A percentile compares a stretch with the other conserved stretches of the same genome.
Evolutionary conservation across 2,329 filamentous ascomycete species (phyloP).

Genomic region (Trichothecium roseum): DNA sequence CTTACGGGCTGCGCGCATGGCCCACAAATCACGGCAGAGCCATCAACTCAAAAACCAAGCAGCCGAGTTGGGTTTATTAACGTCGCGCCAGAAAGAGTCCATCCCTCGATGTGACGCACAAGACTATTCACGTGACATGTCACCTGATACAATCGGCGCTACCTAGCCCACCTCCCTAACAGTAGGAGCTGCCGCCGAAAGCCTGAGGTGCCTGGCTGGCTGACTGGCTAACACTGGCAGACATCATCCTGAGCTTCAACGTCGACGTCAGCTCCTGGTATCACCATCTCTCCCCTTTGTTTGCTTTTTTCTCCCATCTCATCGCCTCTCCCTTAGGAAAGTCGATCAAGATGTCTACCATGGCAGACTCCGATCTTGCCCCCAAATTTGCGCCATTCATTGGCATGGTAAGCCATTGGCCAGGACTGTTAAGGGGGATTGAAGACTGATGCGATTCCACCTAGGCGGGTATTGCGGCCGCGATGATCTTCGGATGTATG

Average conservation of each 20-base stretch:
- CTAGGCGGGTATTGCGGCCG: slow-evolving; percentile 66
- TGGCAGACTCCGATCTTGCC: slow-evolving; percentile 48
- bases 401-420: slow-evolving; percentile 59
- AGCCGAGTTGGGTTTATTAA: too few relatives aligned
- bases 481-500: slow-evolving; percentile 80
- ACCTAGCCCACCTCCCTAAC: too few relatives aligned
- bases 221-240: background rate
- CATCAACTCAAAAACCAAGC: too few relatives aligned
- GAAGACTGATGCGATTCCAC: slow-evolving; percentile 12
- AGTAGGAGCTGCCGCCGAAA: background rate
- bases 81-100: too few relatives aligned
- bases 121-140: too few relatives aligned
- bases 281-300: slow-evolving; percentile 1
- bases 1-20: too few relatives aligned
- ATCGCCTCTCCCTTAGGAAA: slow-evolving; percentile 1
- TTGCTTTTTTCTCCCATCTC: slow-evolving; percentile 9
- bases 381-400: slow-evolving; percentile 83
- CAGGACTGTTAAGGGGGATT: background rate
- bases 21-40: too few relatives aligned
- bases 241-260: background rate
- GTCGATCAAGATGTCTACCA: slow-evolving; percentile 21
- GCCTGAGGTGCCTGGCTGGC: too few relatives aligned
- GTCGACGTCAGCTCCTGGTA: background rate
- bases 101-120: too few relatives aligned
- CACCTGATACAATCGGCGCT: too few relatives aligned